Base-by-base conservation (phyloP, 2,329 filamentous ascomycete species). In the Cercospora canescens region DNA sequence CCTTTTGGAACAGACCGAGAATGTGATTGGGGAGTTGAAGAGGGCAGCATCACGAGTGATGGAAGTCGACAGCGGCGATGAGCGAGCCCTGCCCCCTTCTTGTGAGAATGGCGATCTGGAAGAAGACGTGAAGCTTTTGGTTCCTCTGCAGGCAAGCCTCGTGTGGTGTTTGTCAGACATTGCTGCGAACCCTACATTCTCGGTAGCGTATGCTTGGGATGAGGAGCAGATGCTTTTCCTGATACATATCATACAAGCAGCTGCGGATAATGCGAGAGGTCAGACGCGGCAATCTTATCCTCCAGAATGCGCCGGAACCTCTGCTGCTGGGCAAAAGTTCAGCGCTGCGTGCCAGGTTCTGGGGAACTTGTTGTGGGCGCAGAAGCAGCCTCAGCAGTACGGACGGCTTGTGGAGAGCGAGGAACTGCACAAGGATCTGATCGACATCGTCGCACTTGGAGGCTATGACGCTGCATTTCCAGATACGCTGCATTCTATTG, bases 91-190 rank as follows among this genome's bases (percentile, higher is more conserved):
- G 18, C 45, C 34, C 4, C 14, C 48, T 28, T 52, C 37, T 18
- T 39, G 50, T 32, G 32, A 39, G 2, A 62, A 35, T 6, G 48
- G 45, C 21, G 28, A 58, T n/a, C 5, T 7, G 16, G 61, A 52
- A 41, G 62, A 63, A 41, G 55, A 59, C 24, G 12, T 41, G 35
- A 63, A 63, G 16, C 62, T 63, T 4, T 21, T 63, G 28, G 9
- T 37, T 1, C 54, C 62, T 18, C 21, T 63, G 30, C 68, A 71
- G n/a, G 69, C 70, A 9, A 74, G 70, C 66, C 35, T 76, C 28
- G 70, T 71, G 0, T 76, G 75, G 75, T 67, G 67, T 63, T 63
- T 76, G 11, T 76, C 74, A 14, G 75, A 77, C 45, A 67, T 75
- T 16, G 69, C 75, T 9, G 74, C 74, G 2, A 62, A 59, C 2